Base-by-base conservation (phyloP, 2,329 filamentous ascomycete species). In the Colletotrichum agaves region DNA sequence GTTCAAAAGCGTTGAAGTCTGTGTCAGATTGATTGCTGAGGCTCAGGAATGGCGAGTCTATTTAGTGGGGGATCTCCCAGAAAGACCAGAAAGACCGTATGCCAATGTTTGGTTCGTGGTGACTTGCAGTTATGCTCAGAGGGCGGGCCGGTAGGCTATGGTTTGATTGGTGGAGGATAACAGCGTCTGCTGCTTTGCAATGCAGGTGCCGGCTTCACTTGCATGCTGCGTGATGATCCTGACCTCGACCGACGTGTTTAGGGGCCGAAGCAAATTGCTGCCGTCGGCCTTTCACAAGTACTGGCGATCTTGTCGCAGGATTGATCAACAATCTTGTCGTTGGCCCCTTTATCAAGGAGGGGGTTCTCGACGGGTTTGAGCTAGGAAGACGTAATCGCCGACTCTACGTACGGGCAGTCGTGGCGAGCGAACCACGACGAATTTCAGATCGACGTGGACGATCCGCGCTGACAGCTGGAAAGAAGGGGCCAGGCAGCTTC, bases 51-150 rank as follows among this genome's bases (percentile, higher is more conserved):
- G 27, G 39, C 31, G 8, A 67, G 61, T 50, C 33, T 63, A 44
- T 58, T 57, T 46, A 63, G 63, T 58, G 59, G 63, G 58, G 50
- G 50, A 58, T 52, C 44, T 63, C 58, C 60, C 39, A 47, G n/a
- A n/a, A n/a, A n/a, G n/a, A n/a, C n/a, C n/a, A n/a, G 47, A 47
- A 61, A 12, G 11, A 21, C 12, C 15, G 50, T 44, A 46, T 43
- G 46, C 46, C 35, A 27, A 49, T 43, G 44, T 56, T 19, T 60
- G 23, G 60, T 64, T 67, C 52, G 21, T 3, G 21, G 59, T 49
- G 60, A 47, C 52, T 37, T 59, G 64, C 64, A 59, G 41, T 3
- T 19, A 13, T 37, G 17, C 21, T 21, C 19, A 37, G 31, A 53
- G 23, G 17, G 15, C 53, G 46, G 46, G 57, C 46, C 57, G 49